These are phyloP conservation scores for Mycena filopes DNA, from an alignment of 768 basidiomycete genomes.

Conservation along the genomic window DNA sequence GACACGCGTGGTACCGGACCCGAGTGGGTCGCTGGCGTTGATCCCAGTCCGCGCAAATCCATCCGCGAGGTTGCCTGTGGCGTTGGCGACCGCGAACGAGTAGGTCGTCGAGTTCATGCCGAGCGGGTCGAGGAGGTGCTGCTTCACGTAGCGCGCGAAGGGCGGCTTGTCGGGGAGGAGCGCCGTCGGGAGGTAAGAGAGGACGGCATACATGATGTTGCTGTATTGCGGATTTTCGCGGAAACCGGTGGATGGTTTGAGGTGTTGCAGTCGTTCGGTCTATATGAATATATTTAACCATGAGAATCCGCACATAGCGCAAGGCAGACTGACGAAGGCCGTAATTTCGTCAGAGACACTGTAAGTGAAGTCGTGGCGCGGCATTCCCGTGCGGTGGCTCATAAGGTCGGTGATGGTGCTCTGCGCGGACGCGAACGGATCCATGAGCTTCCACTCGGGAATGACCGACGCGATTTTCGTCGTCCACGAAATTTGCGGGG, in stretches of 20 bases:
- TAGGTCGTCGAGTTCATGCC: slow-evolving; percentile 18
- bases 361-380: slow-evolving; percentile 33
- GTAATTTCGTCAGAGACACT: not conserved
- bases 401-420: slow-evolving; percentile 34
- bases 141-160: slow-evolving; percentile 13
- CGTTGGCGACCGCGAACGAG: slow-evolving; percentile 11
- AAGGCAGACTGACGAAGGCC: not conserved
- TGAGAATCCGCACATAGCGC: not conserved
- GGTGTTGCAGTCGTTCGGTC: not conserved
- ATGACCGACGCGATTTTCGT: slow-evolving; percentile 36
- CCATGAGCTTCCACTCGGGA: slow-evolving; percentile 38
- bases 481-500: slow-evolving; percentile 35
- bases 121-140: slow-evolving; percentile 3
- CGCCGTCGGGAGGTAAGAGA: slow-evolving; percentile 7
- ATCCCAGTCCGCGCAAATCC: slow-evolving; percentile 6
- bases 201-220: slow-evolving; percentile 12
- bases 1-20: not conserved
- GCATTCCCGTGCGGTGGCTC: slow-evolving; percentile 41
- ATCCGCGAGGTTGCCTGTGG: slow-evolving; percentile 11
- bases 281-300: not conserved
- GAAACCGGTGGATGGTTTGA: slow-evolving; percentile 3
- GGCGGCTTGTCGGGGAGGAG: slow-evolving; percentile 13
- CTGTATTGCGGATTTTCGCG: not conserved
- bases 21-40: not conserved
- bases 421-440: slow-evolving; percentile 33